These are phyloP conservation scores for Bombardia bombarda DNA, from an alignment of 495 filamentous ascomycete species.

Conservation along the genomic window DNA sequence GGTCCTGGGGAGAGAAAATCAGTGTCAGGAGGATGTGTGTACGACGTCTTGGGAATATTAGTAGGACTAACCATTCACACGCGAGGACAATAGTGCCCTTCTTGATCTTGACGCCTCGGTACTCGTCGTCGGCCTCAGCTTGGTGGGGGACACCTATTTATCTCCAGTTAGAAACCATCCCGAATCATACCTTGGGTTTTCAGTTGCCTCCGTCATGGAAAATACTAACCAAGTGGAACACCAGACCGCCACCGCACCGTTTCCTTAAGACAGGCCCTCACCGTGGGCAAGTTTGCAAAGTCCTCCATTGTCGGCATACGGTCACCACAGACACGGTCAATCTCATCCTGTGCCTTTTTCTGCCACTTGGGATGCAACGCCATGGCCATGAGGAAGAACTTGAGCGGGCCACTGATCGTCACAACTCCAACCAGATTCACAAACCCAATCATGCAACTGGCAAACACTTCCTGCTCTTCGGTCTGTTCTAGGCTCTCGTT, in stretches of 20 bases:
- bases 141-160: slow-evolving; percentile 41
- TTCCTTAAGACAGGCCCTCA: slow-evolving; percentile 54
- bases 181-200: background rate
- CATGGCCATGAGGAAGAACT: slow-evolving; percentile 45
- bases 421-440: slow-evolving; percentile 40
- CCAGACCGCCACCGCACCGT: slow-evolving; percentile 52
- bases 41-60: background rate
- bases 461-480: slow-evolving; percentile 35
- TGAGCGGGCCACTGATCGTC: slow-evolving; percentile 37
- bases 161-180: slow-evolving; percentile 8
- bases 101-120: slow-evolving; percentile 40
- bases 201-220: background rate
- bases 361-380: slow-evolving; percentile 38
- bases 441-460: slow-evolving; percentile 41
- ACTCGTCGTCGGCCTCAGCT: slow-evolving; percentile 42
- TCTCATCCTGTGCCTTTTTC: slow-evolving; percentile 45
- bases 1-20: slow-evolving; percentile 22
- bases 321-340: slow-evolving; percentile 50
- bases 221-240: slow-evolving; percentile 34
- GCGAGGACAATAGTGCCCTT: slow-evolving; percentile 46
- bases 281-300: slow-evolving; percentile 36
- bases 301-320: slow-evolving; percentile 41
- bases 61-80: slow-evolving; percentile 41
- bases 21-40: background rate
- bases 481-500: slow-evolving; percentile 28